phyloP scores from a whole-genome alignment of 2,329 filamentous ascomycete species.

The Celoporthe dispersa region DNA sequence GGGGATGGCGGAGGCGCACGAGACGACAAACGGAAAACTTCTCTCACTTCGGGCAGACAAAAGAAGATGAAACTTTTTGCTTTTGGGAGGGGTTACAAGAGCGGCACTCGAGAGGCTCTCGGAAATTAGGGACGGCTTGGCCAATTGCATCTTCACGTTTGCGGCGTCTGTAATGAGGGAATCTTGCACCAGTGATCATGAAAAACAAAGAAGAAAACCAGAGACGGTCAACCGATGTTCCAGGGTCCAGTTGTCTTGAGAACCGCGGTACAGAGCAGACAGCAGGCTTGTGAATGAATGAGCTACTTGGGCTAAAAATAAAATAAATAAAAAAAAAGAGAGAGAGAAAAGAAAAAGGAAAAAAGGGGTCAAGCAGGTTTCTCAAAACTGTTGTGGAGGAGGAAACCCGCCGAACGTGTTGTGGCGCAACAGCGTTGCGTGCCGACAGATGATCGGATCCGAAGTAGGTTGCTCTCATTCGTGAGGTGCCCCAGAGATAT shows the following conservation, averaged over 20 bases:
- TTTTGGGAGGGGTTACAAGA: slow-evolving; percentile 32
- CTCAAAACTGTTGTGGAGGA: slow-evolving; percentile 16
- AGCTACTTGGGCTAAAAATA: slow-evolving; percentile 7
- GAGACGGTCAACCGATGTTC: slow-evolving; percentile 26
- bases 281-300: slow-evolving; percentile 19
- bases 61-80: slow-evolving; percentile 33
- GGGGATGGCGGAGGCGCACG: slow-evolving; percentile 31
- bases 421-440: neutral
- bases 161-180: slow-evolving; percentile 69
- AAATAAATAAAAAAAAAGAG: too few species aligned
- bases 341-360: too few species aligned
- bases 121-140: slow-evolving; percentile 51
- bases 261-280: slow-evolving; percentile 9
- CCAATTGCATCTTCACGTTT: slow-evolving; percentile 70
- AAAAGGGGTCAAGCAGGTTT: neutral
- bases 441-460: neutral
- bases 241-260: slow-evolving; percentile 12
- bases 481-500: neutral
- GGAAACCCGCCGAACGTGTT: neutral
- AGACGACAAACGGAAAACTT: slow-evolving; percentile 29
- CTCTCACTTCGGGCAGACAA: slow-evolving; percentile 32
- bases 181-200: slow-evolving; percentile 53
- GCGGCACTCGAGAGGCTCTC: slow-evolving; percentile 28
- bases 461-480: neutral
- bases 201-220: slow-evolving; percentile 35